Evolutionary conservation across 1,139 yeast species (phyloP), one percentile per base, ranked within the genome.

Genomic region (Suhomyces choctaworum): DNA sequence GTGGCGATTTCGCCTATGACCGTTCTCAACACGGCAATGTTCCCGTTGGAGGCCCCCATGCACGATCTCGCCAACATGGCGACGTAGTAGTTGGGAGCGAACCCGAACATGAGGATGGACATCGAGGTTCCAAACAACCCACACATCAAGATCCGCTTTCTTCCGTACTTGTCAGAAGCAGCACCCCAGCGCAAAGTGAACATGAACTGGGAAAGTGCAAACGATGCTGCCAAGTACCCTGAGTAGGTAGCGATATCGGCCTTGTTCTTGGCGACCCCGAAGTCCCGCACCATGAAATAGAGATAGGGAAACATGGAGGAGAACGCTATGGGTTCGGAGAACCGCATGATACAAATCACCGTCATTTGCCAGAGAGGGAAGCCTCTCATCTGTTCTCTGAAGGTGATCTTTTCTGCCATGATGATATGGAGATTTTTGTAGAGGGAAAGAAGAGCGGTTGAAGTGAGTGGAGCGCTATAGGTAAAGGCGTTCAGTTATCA

Each of bases 261-360:
- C 31, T 60, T 60, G 12, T 52, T 49, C n/a, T 62, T 56, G 10
- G 68, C 67, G 10, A 64, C 50, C 3, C 52, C 50, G 39, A 65
- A 65, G 40, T 65, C 71, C 30, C 67, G 43, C 26, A 65, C 62
- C 71, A 65, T 64, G 45, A 63, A 65, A 46, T 62, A 65, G 4
- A 65, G 53, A 39, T 64, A 64, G 5, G 71, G 70, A 36, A 65
- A 64, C n/a, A 65, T 46, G 10, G 69, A 64, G 9, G 70, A 62
- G 48, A 64, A 64, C 12, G 66, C 64, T 9, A 65, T 50, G 2
- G 71, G 71, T 40, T 64, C 70, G 10, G 66, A 52, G 39, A 65
- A 59, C 24, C 71, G 53, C 26, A 64, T 54, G 16, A 62, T 36
- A 32, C 64, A 52, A n/a, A 65, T 48, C 29, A 64, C 60, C 5